Base-by-base conservation (phyloP, 2,329 filamentous ascomycete genomes). In the Metarhizium sp. region DNA sequence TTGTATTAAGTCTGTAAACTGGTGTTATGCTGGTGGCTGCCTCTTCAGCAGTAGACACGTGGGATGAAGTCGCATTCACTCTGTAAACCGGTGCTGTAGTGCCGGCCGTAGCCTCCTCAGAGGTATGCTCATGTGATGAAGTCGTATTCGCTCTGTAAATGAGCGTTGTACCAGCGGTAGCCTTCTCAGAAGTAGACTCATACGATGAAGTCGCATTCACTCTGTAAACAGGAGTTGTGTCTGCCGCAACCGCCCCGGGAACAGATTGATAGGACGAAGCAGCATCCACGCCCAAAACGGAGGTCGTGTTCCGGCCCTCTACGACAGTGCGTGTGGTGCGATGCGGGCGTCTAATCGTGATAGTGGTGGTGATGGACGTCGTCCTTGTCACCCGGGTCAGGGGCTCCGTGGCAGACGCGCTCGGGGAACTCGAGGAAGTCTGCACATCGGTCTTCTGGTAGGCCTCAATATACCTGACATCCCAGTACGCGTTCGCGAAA, bases 391-490 rank as follows among this genome's bases (percentile, higher is more conserved):
- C 20, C 8, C n/a, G 25, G 16, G 18, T 34, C n/a, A 25, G 16
- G 7, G 52, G 32, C 34, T 38, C 42, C 6, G 16, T 16, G 11
- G 42, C 6, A 20, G 42, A 45, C 6, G 42, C 2, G 42, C 18
- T 45, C 6, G 6, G 29, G 30, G 50, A 5, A 38, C 46, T n/a
- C 20, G 32, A 32, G 29, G 55, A 11, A 13, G 36, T 3, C 49
- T 51, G 32, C 7, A 51, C 49, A 30, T 59, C 50, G 6, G 51
- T 61, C 49, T 54, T 56, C 51, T 65, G 57, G 55, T 78, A 80
- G 20, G 76, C 69, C 34, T 80, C 75, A 56, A 80, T 78, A 60
- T 77, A 79, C 55, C 73, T 70, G 70, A 87, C 72, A 61, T 86
- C 64, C 80, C 82, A 70, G 66, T 75, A 68, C 61, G 71, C 64